Evolutionary conservation across 768 basidiomycete species (phyloP).

Genomic region (Suillus paluster): DNA sequence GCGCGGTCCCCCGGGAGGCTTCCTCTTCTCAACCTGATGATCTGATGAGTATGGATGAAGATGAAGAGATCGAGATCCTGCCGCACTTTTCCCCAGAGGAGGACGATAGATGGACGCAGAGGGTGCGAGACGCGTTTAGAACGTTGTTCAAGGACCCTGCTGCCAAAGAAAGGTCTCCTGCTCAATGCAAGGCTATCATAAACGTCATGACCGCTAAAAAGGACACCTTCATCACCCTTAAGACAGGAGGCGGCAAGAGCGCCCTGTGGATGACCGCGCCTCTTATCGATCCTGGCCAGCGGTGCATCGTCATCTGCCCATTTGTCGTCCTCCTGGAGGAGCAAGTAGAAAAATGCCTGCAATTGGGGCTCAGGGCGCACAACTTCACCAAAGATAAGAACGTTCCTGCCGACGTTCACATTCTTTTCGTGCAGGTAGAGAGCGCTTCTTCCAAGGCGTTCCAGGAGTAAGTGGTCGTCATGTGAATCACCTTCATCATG

Average conservation of each 20-base stretch:
- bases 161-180: neutral
- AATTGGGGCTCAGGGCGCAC: neutral
- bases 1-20: neutral
- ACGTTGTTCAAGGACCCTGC: neutral
- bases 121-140: neutral
- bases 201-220: neutral
- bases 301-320: neutral
- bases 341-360: neutral
- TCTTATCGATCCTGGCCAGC: neutral
- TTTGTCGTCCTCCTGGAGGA: neutral
- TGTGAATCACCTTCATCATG: neutral
- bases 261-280: neutral
- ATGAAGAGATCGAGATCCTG: neutral
- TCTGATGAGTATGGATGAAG: neutral
- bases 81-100: neutral
- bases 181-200: neutral
- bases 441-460: neutral
- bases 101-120: neutral
- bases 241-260: neutral
- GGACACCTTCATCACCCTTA: neutral
- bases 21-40: neutral
- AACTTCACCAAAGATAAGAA: neutral
- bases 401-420: neutral
- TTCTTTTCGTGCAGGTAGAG: neutral
- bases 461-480: neutral